phyloP scores from a whole-genome alignment of 257 asterid genomes.

The Capsicum rhomboideum region DNA sequence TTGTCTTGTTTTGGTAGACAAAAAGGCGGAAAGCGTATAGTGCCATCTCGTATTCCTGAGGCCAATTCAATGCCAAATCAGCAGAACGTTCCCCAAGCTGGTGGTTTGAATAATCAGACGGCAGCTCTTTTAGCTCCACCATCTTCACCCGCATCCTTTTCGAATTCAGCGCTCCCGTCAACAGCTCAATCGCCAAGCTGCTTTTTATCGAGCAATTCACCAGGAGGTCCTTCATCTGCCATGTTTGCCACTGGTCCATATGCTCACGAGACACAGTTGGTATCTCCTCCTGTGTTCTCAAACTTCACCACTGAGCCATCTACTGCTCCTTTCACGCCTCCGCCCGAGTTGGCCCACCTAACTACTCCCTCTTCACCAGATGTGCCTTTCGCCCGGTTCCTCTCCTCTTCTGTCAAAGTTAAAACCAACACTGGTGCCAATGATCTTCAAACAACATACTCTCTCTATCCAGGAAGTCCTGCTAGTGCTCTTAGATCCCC shows the following conservation, averaged over 20 bases:
- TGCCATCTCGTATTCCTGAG: slow-evolving; percentile 69
- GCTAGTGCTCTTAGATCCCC: slow-evolving; percentile 63
- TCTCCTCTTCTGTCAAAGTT: slow-evolving; percentile 45
- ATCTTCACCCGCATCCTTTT: slow-evolving; percentile 80
- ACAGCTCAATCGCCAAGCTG: slow-evolving; percentile 78
- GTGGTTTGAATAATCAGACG: slow-evolving; percentile 58
- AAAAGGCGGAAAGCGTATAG: slow-evolving; percentile 77
- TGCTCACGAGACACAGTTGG: slow-evolving; percentile 77
- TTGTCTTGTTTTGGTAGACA: slow-evolving; percentile 70
- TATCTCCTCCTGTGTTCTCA: slow-evolving; percentile 86
- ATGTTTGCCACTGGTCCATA: slow-evolving; percentile 82
- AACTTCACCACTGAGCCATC: slow-evolving; percentile 89
- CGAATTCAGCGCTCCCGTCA: slow-evolving; percentile 65
- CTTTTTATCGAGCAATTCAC: slow-evolving; percentile 70
- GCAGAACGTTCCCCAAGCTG: slow-evolving; percentile 53
- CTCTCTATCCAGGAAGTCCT: slow-evolving; percentile 75
- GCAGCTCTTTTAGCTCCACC: slow-evolving; percentile 73
- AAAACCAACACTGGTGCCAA: slow-evolving; percentile 25
- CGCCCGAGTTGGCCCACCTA: slow-evolving; percentile 73
- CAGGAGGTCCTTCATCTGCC: slow-evolving; percentile 57
- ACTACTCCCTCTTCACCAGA: slow-evolving; percentile 97
- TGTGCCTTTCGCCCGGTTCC: slow-evolving; percentile 79
- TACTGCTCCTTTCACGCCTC: slow-evolving; percentile 85
- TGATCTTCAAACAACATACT: slow-evolving; percentile 63
- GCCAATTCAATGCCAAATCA: slow-evolving; percentile 41